Percentiles rank a stretch among this genome's conserved stretches.
Conservation (phyloP, 257 asterid genomes). For the Galeopsis tetrahit region DNA sequence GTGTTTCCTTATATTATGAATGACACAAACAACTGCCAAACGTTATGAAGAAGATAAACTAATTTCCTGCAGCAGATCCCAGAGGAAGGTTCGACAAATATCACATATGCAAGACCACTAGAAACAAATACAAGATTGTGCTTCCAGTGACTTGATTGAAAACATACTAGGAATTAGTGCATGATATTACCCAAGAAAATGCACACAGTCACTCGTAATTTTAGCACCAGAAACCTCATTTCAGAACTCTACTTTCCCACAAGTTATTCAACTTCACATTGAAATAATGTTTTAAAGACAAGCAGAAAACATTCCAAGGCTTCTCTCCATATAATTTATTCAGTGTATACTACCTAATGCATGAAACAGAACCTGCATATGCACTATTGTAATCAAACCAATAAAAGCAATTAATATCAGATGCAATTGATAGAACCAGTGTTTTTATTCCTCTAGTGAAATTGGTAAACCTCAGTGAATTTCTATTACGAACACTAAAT, state of each 20-base stretch:
- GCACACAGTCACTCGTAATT: neutral
- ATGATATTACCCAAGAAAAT: neutral
- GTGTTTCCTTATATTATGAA: neutral
- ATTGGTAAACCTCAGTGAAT: neutral
- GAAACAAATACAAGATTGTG: neutral
- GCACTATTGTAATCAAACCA: neutral
- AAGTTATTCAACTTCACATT: neutral
- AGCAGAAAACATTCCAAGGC: neutral
- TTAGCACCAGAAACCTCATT: neutral
- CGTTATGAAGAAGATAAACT: neutral
- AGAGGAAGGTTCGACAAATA: neutral
- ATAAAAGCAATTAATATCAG: neutral
- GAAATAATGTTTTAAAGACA: neutral
- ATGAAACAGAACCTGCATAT: neutral
- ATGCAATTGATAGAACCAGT: neutral
- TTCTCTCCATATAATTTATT: neutral
- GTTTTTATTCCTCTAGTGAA: neutral
- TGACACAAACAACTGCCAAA: neutral
- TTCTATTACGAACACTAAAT: neutral
- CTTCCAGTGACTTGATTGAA: constrained; percentile 18
- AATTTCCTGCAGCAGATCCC: neutral
- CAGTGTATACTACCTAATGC: neutral
- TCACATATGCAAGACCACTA: neutral
- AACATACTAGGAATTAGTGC: neutral
- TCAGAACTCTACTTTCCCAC: neutral